phyloP scores from a whole-genome alignment of 164 flowering plant species.

The Nymphaea thermarum region DNA sequence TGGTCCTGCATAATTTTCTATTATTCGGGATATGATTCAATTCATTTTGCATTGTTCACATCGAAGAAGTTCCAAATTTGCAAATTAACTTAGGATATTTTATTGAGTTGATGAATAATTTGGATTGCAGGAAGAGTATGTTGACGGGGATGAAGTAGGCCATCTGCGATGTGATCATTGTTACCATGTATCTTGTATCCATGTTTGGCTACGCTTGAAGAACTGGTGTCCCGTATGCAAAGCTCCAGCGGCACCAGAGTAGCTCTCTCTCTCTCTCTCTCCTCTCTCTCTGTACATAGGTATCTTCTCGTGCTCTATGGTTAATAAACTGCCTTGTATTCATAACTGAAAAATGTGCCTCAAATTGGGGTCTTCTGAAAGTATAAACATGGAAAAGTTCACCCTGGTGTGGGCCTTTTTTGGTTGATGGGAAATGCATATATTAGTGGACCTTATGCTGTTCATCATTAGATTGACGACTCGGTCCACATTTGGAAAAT shows the following conservation, averaged over 20 bases:
- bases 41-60: too few species aligned
- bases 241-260: slow-evolving; percentile 29
- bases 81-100: too few species aligned
- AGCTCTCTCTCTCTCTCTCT: background rate
- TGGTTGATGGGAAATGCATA: too few species aligned
- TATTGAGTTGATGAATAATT: background rate
- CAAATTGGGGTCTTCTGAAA: background rate
- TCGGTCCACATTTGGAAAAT: too few species aligned
- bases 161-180: slow-evolving; percentile 58
- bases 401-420: background rate
- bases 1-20: too few species aligned
- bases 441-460: too few species aligned
- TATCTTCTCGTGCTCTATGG: background rate
- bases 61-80: too few species aligned
- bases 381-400: background rate
- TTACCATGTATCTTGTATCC: slow-evolving; percentile 61
- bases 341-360: background rate
- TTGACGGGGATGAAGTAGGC: slow-evolving; percentile 63
- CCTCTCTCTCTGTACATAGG: slow-evolving; percentile 4
- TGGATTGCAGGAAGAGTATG: slow-evolving; percentile 68
- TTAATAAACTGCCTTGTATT: background rate
- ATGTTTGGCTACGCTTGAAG: slow-evolving; percentile 77
- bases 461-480: too few species aligned
- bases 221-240: slow-evolving; percentile 99
- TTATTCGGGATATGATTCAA: too few species aligned